Conservation (phyloP, 768 basidiomycete genomes). For the Agaricus subrufescens region DNA sequence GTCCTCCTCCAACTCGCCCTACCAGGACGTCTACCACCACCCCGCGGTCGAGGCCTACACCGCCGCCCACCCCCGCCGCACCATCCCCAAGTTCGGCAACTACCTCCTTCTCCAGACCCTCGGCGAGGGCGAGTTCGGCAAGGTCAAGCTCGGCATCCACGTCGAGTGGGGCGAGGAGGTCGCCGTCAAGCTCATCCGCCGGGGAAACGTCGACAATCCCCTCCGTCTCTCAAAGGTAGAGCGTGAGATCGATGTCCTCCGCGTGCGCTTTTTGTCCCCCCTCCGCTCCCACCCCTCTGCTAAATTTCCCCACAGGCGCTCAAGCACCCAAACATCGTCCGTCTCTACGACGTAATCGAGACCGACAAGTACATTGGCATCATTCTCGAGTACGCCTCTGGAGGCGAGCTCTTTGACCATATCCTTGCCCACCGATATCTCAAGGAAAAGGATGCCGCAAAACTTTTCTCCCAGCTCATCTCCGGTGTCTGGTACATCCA, state of each 20-base stretch:
- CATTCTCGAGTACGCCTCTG: conserved; percentile 96
- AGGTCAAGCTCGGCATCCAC: conserved; percentile 97
- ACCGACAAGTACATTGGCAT: conserved; percentile 99
- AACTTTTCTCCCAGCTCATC: conserved; percentile 95
- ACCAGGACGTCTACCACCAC: conserved; percentile 77
- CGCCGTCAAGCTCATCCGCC: conserved; percentile 94
- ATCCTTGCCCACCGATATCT: conserved; percentile 97
- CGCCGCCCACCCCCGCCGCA: conserved; percentile 77
- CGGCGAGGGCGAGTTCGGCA: conserved; percentile 98
- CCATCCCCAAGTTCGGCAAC: conserved; percentile 91
- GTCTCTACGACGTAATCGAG: conserved; percentile 97
- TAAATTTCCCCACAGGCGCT: conserved; percentile 54
- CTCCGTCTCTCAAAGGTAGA: conserved; percentile 93
- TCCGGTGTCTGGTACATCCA: conserved; percentile 99
- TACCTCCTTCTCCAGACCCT: conserved; percentile 94
- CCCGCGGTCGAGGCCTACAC: conserved; percentile 83
- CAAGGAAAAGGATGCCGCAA: conserved; percentile 89
- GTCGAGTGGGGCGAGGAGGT: conserved; percentile 93
- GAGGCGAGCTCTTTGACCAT: conserved; percentile 98
- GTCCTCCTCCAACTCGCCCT: conserved; percentile 33
- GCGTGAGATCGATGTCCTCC: conserved; percentile 94
- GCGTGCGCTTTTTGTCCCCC: conserved; percentile 50
- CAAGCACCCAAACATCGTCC: conserved; percentile 97
- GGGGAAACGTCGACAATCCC: conserved; percentile 85
- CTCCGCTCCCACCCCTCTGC: conserved; percentile 2